Evolutionary conservation across 352 stramenopile genomes (phyloP), one percentile per base, ranked within the genome.

Genomic region (Pythium coloratum): DNA sequence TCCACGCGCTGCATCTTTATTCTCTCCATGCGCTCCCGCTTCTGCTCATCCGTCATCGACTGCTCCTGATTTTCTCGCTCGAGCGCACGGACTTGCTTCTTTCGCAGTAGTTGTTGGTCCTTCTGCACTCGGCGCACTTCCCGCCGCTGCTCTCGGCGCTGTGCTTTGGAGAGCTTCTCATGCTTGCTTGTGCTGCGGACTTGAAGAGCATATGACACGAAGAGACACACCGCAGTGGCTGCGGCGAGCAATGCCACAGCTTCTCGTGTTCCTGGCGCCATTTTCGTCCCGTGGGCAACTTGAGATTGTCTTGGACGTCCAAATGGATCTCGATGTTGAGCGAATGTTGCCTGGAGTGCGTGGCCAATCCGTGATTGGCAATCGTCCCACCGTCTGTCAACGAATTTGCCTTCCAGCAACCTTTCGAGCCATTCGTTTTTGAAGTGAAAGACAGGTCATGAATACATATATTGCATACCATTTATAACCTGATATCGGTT

Each of bases 1-100:
- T 92, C 84, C 34, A 91, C 84, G 13, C 82, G 79, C 51, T 84
- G 79, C 82, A 92, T 90, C 51, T 82, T 83, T 62, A 82, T 87
- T 1, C 72, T 56, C 56, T 89, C 84, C 51, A 79, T 75, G 14
- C 76, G 61, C 54, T 91, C 84, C 6, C 62, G 65, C 36, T 75
- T 80, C 57, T 89, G 62, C 28, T 88, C 77, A 2, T 70, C 62
- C 0, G 64, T 89, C 78, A 83, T 80, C 3, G 4, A 12, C 2
- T 51, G 42, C 36, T 64, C 50, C 18, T 57, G 26, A 7, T 36
- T 32, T 9, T 50, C 53, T 47, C 56, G 44, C 40, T 66, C 62
- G 1, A 5, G 8, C 8, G 62, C 42, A 28, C 62, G 56, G 18
- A 54, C 57, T 28, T 49, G 32, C 20, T 64, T 69, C 36, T 67